Base-by-base conservation (phyloP, 352 stramenopile species). In the Globisporangium paroecandrum region DNA sequence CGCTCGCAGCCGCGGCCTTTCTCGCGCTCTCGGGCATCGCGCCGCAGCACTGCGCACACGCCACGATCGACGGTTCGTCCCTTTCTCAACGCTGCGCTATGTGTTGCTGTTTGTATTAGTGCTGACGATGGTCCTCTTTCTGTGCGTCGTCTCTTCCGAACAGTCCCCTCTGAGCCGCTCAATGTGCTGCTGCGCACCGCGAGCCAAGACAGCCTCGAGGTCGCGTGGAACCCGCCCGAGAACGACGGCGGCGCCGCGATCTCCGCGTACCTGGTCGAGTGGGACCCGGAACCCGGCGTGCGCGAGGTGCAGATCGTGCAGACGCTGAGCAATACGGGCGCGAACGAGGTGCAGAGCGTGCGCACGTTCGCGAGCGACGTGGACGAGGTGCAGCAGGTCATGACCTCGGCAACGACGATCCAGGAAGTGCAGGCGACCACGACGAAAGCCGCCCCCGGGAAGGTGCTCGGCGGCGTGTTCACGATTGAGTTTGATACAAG, bases 261-360 rank as follows among this genome's bases (percentile, higher is more conserved):
- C 43, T 89, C 83, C 1, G 81, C 78, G 12, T 94, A 94, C 64
- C 59, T 92, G 36, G 82, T 98, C 49, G 89, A 98, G 68, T 98
- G 93, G 78, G 96, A 99, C 71, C 97, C 93, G 9, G 81, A 92
- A 57, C 89, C 91, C 15, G 93, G 93, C 36, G 81, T 86, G 18
- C 81, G 83, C 43, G 93, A 98, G 69, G 82, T 97, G n/a, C 95
- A 98, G 71, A 77, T 89, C 22, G 84, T 97, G 25, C 80, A 71
- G 38, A 95, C 88, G 25, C 79, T 69, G 18, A 79, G 81, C 34
- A 93, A 97, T 73, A 92, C 92, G 0, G 92, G 91, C 51, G 70
- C 94, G 22, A 99, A 99, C 75, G 94, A 98, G 73, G 83, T 98
- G 47, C 94, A 99, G 78, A 95, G 79, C 8, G 92, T 98, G 71